phyloP scores from a whole-genome alignment of 805 yeast species.

The Saccharomycopsis synnaedendra region DNA sequence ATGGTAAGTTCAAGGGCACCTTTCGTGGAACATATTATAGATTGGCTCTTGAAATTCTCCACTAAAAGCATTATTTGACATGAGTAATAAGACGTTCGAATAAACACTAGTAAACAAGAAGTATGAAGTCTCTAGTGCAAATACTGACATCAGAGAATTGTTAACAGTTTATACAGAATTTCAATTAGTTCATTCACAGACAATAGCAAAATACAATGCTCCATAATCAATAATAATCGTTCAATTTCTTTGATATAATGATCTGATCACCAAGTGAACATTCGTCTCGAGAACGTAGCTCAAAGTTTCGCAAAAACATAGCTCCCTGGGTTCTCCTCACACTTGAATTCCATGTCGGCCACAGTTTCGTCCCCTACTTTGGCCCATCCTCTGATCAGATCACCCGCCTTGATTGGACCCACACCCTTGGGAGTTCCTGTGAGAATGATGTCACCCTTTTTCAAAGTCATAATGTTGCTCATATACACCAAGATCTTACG shows the following conservation, averaged over 20 bases:
- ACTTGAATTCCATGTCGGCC: slow-evolving; percentile 34
- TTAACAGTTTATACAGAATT: no score
- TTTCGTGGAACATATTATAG: no score
- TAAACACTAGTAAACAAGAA: no score
- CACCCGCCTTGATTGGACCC: slow-evolving; percentile 76
- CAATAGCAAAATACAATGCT: no score
- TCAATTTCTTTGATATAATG: neutral
- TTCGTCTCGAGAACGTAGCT: neutral
- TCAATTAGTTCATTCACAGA: no score
- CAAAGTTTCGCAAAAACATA: slow-evolving; percentile 4
- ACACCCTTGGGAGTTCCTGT: slow-evolving; percentile 99
- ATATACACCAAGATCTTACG: slow-evolving; percentile 69
- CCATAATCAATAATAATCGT: neutral
- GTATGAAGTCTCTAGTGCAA: no score
- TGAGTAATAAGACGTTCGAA: no score
- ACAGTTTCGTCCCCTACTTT: slow-evolving; percentile 37
- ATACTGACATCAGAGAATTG: no score
- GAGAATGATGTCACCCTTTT: slow-evolving; percentile 81
- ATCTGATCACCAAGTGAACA: neutral
- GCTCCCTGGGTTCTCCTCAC: slow-evolving; percentile 33
- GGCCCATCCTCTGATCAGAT: slow-evolving; percentile 57
- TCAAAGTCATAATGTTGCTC: slow-evolving; percentile 82
- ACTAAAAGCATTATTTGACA: no score
- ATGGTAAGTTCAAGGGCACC: no score
- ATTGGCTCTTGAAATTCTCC: no score